Evolutionary conservation across 306 rosid genomes (phyloP).

Genomic region (Heteromeles arbutifolia): DNA sequence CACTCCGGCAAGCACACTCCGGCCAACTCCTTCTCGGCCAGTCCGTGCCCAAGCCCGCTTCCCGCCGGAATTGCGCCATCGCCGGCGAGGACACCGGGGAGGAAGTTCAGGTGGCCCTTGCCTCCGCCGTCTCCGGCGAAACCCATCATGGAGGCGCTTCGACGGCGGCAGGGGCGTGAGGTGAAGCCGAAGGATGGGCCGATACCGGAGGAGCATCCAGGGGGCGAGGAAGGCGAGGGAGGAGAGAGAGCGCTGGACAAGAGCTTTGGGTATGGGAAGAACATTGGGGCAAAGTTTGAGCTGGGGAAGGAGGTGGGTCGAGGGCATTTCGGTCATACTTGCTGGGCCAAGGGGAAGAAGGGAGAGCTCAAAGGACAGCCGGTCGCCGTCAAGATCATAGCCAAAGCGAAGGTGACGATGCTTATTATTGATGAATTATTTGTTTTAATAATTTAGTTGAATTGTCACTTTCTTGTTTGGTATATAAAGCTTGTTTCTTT

Average conservation of each 20-base stretch:
- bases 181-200: slow-evolving; percentile 61
- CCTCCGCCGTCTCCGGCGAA: slow-evolving; percentile 98
- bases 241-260: slow-evolving; percentile 70
- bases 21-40: slow-evolving; percentile 49
- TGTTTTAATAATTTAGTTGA: background rate
- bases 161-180: slow-evolving; percentile 51
- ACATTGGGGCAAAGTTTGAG: slow-evolving; percentile 76
- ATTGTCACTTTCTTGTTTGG: background rate
- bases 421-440: background rate
- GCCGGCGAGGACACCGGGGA: slow-evolving; percentile 57
- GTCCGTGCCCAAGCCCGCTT: slow-evolving; percentile 67
- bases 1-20: slow-evolving; percentile 52
- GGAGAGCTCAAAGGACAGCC: slow-evolving; percentile 83
- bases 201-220: slow-evolving; percentile 72
- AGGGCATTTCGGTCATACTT: slow-evolving; percentile 98
- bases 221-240: slow-evolving; percentile 25
- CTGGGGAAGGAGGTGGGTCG: slow-evolving; percentile 90
- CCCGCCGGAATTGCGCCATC: slow-evolving; percentile 85
- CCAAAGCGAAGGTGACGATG: slow-evolving; percentile 71
- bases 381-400: slow-evolving; percentile 90
- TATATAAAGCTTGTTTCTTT: background rate
- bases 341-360: slow-evolving; percentile 79
- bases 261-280: slow-evolving; percentile 81
- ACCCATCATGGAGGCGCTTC: slow-evolving; percentile 80
- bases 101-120: slow-evolving; percentile 89